Evolutionary conservation across 345 rosid genomes (phyloP), one percentile per base, ranked within the genome.

Genomic region (Clausena lansium): DNA sequence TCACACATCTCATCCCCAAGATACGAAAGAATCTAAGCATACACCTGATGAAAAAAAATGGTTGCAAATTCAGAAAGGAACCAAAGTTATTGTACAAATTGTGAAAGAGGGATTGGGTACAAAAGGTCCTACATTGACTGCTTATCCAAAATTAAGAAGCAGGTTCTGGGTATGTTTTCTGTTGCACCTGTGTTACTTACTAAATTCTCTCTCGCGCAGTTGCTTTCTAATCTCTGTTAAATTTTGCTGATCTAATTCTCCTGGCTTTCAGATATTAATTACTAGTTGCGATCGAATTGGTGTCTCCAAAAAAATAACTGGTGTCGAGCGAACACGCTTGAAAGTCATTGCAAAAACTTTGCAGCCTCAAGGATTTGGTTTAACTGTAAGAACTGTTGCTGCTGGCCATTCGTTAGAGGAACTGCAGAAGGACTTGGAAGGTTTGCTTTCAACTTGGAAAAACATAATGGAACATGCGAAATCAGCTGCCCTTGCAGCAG

Each of bases 51-150:
- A 81, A 83, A 89, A 88, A 73, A 91, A 85, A 81, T 95, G 99
- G 98, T 55, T 73, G 81, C 88, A 85, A 80, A 95, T 95, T 80
- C 88, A 89, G 36, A 91, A 87, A 82, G 99, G 99, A 64, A 93
- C 97, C 86, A 95, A 93, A 79, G 87, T 95, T 70, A 86, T 93
- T 85, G 99, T 93, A 76, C 99, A 95, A 87, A 97, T 95, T 79
- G 97, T 93, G 84, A 95, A 93, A 87, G 99, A 95, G 88, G 99
- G 97, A 38, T 88, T 95, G 74, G 98, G 99, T 76, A 87, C 97
- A 38, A 95, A 93, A 84, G 92, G 97, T 81, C 99, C 99, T 50
- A 90, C 92, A 36, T 81, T 90, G 85, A 93, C 97, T 74, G 91
- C 98, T 74, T 89, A 91, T 87, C 99, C 99, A n/a, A 89, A 86